A percentile compares a stretch with the other conserved stretches of the same genome.
Evolutionary conservation across 2,329 filamentous ascomycete species (phyloP).

Genomic region (Pseudocercospora pini-densiflorae): DNA sequence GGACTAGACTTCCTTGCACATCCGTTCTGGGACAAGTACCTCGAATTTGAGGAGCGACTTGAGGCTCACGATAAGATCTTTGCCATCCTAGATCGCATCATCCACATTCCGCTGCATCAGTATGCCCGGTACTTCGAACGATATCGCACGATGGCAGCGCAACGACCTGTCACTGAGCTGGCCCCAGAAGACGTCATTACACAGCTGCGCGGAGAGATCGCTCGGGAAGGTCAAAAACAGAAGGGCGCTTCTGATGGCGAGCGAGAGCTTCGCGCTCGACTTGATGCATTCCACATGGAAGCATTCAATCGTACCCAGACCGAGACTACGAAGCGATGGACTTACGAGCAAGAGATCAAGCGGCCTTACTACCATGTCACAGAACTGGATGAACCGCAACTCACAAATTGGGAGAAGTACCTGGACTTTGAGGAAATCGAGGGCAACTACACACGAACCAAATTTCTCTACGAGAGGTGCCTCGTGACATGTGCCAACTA

Average conservation of each 20-base stretch:
- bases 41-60: conserved; percentile 93
- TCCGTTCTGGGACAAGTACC: conserved; percentile 98
- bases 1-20: conserved; percentile 93
- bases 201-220: conserved; percentile 73
- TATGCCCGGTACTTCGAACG: conserved; percentile 94
- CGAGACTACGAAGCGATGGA: conserved; percentile 92
- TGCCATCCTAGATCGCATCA: conserved; percentile 77
- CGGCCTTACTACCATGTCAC: conserved; percentile 97
- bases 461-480: conserved; percentile 92
- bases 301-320: conserved; percentile 79
- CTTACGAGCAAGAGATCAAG: conserved; percentile 92
- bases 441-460: conserved; percentile 73
- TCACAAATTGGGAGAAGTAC: conserved; percentile 93
- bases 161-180: conserved; percentile 73
- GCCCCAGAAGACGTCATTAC: conserved; percentile 69
- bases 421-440: conserved; percentile 93
- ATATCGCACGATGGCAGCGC: conserved; percentile 77
- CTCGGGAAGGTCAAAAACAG: conserved; percentile 66
- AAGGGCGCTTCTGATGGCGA: conserved; percentile 80
- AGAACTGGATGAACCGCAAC: conserved; percentile 81
- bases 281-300: conserved; percentile 81
- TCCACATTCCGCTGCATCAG: conserved; percentile 92
- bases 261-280: conserved; percentile 76
- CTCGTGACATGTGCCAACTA: conserved; percentile 92
- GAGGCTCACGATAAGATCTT: conserved; percentile 86